Conservation (phyloP, 2,329 filamentous ascomycete species). For the Botrytis tulipae region DNA sequence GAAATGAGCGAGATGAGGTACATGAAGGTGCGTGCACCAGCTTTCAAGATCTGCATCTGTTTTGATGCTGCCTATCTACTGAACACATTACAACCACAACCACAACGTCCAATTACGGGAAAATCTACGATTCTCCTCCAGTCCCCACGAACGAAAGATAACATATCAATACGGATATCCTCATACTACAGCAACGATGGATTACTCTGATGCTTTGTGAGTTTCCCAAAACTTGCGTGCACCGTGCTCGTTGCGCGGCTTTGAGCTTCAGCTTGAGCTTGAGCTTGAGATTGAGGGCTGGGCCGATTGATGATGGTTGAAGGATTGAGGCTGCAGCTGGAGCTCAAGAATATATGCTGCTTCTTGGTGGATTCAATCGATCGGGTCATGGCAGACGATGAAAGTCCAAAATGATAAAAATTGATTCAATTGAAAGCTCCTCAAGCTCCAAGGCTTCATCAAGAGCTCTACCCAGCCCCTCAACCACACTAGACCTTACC, state of each 20-base stretch:
- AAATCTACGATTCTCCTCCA: background rate
- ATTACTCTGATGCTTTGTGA: constrained; percentile 90
- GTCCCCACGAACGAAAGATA: background rate
- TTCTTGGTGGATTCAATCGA: background rate
- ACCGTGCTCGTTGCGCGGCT: constrained; percentile 10
- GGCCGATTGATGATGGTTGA: background rate
- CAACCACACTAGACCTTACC: constrained; percentile 10
- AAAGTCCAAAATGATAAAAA: background rate
- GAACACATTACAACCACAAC: constrained; percentile 14
- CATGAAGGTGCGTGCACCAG: background rate
- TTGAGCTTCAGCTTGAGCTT: background rate
- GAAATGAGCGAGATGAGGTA: background rate
- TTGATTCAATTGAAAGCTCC: constrained; percentile 1
- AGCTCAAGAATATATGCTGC: background rate
- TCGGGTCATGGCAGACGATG: background rate
- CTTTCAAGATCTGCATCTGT: constrained; percentile 6
- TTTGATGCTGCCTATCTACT: background rate
- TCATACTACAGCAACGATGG: constrained; percentile 54
- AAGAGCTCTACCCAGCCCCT: background rate
- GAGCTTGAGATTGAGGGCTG: constrained; percentile 1
- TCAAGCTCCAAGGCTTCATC: constrained; percentile 1
- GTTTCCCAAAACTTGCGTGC: constrained; percentile 40
- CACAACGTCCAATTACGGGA: background rate
- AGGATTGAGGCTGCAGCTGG: background rate
- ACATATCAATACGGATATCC: background rate